These are phyloP conservation scores for Dryas octopetala DNA, from an alignment of 306 rosid genomes.

Conservation along the genomic window DNA sequence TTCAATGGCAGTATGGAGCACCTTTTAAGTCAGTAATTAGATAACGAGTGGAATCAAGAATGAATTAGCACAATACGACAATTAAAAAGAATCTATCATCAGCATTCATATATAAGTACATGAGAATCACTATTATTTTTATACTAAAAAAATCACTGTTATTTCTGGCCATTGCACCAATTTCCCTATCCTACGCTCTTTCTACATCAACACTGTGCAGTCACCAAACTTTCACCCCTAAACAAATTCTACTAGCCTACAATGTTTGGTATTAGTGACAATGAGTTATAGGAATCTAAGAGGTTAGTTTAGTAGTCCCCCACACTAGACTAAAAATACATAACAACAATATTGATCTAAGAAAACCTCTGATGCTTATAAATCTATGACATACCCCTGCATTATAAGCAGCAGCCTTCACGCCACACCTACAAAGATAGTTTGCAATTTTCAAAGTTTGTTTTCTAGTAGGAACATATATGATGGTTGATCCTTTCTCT, in stretches of 20 bases:
- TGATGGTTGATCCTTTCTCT: conserved; percentile 69
- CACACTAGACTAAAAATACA: not conserved
- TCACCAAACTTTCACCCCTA: not conserved
- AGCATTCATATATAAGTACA: conserved; percentile 1
- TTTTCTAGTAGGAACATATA: conserved; percentile 88
- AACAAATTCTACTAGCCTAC: not conserved
- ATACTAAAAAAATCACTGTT: not conserved
- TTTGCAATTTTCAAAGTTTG: conserved; percentile 62
- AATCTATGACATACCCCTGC: conserved; percentile 59
- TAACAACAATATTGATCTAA: not conserved
- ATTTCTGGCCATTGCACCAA: not conserved
- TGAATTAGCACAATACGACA: not conserved
- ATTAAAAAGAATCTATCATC: not conserved
- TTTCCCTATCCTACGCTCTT: not conserved
- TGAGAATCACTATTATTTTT: no score
- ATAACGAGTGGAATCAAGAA: not conserved
- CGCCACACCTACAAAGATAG: conserved; percentile 66
- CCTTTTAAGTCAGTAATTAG: not conserved
- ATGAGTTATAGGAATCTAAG: not conserved
- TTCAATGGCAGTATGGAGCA: conserved; percentile 4
- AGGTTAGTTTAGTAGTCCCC: not conserved
- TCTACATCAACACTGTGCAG: not conserved
- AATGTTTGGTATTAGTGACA: not conserved
- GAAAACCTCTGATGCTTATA: not conserved
- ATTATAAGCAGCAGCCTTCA: conserved; percentile 93